Evolutionary conservation across 2,329 filamentous ascomycete species (phyloP).

Genomic region (Teratosphaeria viscida): DNA sequence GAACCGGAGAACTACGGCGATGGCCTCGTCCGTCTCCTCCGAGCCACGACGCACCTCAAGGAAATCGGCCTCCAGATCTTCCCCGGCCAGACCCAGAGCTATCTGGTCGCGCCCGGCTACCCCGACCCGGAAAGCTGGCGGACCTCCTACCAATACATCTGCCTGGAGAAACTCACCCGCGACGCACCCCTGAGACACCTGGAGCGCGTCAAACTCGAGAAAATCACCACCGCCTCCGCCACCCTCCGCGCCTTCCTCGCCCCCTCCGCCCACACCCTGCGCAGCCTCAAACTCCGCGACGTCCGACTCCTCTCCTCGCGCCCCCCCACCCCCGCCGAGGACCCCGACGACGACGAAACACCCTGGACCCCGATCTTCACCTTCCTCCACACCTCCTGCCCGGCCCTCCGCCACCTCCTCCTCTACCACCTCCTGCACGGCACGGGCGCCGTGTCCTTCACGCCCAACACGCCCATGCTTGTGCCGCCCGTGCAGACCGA

Average conservation of each 20-base stretch:
- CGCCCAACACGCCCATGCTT: conserved; percentile 6
- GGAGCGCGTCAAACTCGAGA: conserved; percentile 20
- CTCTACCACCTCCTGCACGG: conserved; percentile 20
- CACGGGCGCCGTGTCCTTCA: conserved; percentile 16
- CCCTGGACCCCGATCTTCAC: conserved; percentile 19
- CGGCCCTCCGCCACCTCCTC: conserved; percentile 16
- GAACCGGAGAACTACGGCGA: conserved; percentile 5
- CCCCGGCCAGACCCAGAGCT: conserved; percentile 12
- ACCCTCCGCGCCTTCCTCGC: conserved; percentile 13
- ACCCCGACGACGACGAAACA: conserved; percentile 1
- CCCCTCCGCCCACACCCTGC: conserved; percentile 10
- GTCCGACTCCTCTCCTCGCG: conserved; percentile 15
- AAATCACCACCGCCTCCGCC: conserved; percentile 14
- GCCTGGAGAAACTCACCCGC: conserved; percentile 8
- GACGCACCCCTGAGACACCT: conserved; percentile 7
- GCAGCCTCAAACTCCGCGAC: conserved; percentile 22
- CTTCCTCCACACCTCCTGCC: conserved; percentile 12
- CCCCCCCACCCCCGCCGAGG: neutral
- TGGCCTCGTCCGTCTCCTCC: conserved; percentile 14
- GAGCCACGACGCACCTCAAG: conserved; percentile 12
- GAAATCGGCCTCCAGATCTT: conserved; percentile 22
- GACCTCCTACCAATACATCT: conserved; percentile 13
- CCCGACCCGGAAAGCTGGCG: conserved; percentile 13
- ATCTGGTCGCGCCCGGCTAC: conserved; percentile 11
- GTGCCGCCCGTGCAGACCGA: conserved; percentile 1